Base-by-base conservation (phyloP, 2,329 filamentous ascomycete genomes). In the Colletotrichum higginsianum region DNA sequence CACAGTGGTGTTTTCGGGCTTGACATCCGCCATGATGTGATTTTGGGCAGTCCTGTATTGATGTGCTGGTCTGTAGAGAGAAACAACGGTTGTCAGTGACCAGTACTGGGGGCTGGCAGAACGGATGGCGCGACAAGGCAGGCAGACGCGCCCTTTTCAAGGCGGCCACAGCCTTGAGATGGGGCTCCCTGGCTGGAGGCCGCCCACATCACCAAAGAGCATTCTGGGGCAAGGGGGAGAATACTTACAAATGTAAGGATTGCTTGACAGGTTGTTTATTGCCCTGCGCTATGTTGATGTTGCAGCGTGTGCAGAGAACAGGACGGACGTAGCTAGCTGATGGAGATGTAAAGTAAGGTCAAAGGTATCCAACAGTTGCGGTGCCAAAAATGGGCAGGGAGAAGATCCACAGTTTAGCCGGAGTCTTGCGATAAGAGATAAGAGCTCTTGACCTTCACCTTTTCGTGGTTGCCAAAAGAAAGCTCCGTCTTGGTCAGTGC, bases 1-100 rank as follows among this genome's bases (percentile, higher is more conserved):
- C 53, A 76, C 71, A 58, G 70, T 70, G 67, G 73, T 66, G 61
- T 80, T 78, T 46, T 80, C 78, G 53, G 71, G 72, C 72, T 80
- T 77, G 50, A 72, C 66, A 63, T 79, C 78, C 53, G 77, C 71
- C 79, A 80, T 80, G 60, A 35, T 66, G 60, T 56, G 46, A 40
- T 46, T 30, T 30, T 47, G 18, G 15, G 35, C n/a, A 47, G 15
- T 47, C 23, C 21, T 21, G 30, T 16, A 52, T 38, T 7, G 44
- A 50, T 71, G 40, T 21, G 18, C 30, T 53, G 23, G 61, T 56
- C 16, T n/a, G 30, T 5, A 35, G 23, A 23, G 18, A 70, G 21
- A 4, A 23, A 11, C 35, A 35, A 35, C 9, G 12, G 4, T 4
- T n/a, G 56, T 61, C 47, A 61, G 70, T 16, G 35, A 30, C 42